Base-by-base conservation (phyloP, 2,329 filamentous ascomycete genomes). In the Colletotrichum spaethianum region DNA sequence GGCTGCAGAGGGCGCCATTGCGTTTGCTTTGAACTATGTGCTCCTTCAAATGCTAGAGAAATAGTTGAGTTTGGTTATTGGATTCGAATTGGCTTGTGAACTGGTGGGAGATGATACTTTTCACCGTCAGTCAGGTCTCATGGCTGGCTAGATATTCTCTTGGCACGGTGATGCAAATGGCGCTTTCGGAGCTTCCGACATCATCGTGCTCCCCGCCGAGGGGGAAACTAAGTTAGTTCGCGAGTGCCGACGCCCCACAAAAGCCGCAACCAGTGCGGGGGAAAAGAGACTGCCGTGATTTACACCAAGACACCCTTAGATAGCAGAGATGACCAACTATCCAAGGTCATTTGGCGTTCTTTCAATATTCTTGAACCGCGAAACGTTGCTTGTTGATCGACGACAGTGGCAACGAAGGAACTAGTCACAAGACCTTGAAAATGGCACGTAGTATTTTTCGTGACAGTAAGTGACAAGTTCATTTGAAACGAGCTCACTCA, bases 361-460 rank as follows among this genome's bases (percentile, higher is more conserved):
- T 20, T 53, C 12, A 16, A n/a, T 53, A 53, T n/a, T n/a, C 2
- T 7, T 31, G 2, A 5, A n/a, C 18, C 16, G 18, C 16, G 28
- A 53, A 20, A 53, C 28, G 28, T 33, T 3, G 26, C 8, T n/a
- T 33, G 14, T 28, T 31, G 2, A 53, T 18, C 16, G 12, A 33
- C 18, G 7, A 31, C 28, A 53, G 18, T 12, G 28, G 3, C 16
- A 53, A 14, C 50, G 18, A 33, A 53, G 18, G 16, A 53, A 31
- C 28, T 53, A 20, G 16, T 53, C 4, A 3, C 50, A 53, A 16
- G 28, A 14, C 50, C 28, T 11, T 53, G 16, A 6, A 11, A 33
- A 53, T 53, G 50, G 28, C 50, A 33, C 50, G 50, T 53, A 53
- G 50, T 23, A 53, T 53, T 33, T 28, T 53, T 18, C 50, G 18